Conservation (phyloP, 2,329 filamentous ascomycete species). For the Neocatenulostroma microsporum region DNA sequence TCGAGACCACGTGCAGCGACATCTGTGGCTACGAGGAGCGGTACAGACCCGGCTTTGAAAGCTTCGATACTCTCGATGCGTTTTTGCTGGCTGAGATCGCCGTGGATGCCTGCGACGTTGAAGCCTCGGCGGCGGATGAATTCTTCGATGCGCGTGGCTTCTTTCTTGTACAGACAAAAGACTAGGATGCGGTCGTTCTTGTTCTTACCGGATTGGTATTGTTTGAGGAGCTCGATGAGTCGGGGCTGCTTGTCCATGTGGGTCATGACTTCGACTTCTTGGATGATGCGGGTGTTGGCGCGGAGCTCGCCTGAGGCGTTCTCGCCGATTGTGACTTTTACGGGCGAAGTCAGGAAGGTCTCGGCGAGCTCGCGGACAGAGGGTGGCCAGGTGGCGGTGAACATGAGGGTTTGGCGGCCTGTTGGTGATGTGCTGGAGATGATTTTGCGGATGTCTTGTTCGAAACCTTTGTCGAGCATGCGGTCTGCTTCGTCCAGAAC, state of each 20-base stretch:
- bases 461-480: conserved; percentile 99
- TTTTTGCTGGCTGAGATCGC: conserved; percentile 99
- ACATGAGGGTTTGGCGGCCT: conserved; percentile 98
- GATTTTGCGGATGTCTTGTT: conserved; percentile 98
- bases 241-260: conserved; percentile 96
- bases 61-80: conserved; percentile 99
- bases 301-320: conserved; percentile 93
- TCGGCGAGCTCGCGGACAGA: conserved; percentile 86
- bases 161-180: conserved; percentile 79
- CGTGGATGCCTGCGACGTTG: conserved; percentile 96
- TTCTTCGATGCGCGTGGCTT: conserved; percentile 94
- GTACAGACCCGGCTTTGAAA: conserved; percentile 98
- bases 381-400: conserved; percentile 99
- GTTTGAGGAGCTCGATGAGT: conserved; percentile 86
- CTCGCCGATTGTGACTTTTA: conserved; percentile 97
- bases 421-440: conserved; percentile 95
- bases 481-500: conserved; percentile 98
- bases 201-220: conserved; percentile 75
- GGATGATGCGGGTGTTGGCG: conserved; percentile 95
- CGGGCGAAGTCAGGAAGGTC: conserved; percentile 91
- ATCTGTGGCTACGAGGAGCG: conserved; percentile 99
- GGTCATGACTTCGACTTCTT: conserved; percentile 95
- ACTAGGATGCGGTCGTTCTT: conserved; percentile 92
- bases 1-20: conserved; percentile 99
- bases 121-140: conserved; percentile 97